Conservation (phyloP, 2,329 filamentous ascomycete genomes). For the Metarhizium humberi region DNA sequence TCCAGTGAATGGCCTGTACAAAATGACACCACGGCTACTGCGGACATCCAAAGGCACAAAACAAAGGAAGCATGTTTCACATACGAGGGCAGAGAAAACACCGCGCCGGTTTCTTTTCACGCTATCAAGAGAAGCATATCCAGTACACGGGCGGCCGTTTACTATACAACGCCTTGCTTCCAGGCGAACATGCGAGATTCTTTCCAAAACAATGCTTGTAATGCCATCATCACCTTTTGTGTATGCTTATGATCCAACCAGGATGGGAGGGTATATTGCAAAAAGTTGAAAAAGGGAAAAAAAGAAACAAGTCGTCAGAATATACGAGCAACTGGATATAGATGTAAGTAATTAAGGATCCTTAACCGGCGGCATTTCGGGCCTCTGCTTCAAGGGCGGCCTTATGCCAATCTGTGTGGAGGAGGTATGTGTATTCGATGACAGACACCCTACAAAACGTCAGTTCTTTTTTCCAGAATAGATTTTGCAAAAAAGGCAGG, state of each 20-base stretch:
- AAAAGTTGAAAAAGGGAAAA: not conserved
- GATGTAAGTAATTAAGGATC: not conserved
- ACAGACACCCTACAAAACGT: constrained; percentile 31
- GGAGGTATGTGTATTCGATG: constrained; percentile 45
- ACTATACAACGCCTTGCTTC: too few relatives aligned
- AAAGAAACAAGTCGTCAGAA: not conserved
- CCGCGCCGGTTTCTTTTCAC: too few relatives aligned
- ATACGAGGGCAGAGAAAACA: too few relatives aligned
- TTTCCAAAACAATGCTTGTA: not conserved
- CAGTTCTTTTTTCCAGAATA: not conserved
- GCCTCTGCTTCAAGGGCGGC: constrained; percentile 43
- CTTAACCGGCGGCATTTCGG: constrained; percentile 38
- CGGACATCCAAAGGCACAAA: too few relatives aligned
- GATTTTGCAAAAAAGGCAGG: not conserved
- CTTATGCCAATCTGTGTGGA: constrained; percentile 42
- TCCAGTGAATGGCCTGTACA: not conserved
- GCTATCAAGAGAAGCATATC: too few relatives aligned
- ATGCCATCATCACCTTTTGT: too few relatives aligned
- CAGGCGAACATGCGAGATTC: too few relatives aligned
- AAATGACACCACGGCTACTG: too few relatives aligned
- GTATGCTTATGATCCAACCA: constrained; percentile 5
- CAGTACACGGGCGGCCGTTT: too few relatives aligned
- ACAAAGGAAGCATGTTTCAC: too few relatives aligned
- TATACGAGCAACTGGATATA: not conserved
- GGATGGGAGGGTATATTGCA: constrained; percentile 3